Evolutionary conservation across 257 asterid genomes (phyloP).

Genomic region (Solanum sitiens): DNA sequence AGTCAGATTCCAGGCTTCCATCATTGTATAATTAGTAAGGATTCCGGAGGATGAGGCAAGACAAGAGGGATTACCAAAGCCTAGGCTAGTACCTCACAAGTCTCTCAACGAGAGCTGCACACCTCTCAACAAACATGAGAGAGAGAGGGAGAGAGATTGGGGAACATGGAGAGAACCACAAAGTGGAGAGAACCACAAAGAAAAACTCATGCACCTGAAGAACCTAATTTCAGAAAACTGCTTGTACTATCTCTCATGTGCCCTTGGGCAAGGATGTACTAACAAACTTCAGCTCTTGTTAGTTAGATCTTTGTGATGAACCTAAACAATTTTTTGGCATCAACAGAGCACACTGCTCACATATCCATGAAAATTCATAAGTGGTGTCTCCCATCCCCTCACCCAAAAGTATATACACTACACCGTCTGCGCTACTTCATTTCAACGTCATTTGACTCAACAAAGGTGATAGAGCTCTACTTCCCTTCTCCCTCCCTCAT

Average conservation of each 20-base stretch:
- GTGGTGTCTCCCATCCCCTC: neutral
- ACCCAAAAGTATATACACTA: neutral
- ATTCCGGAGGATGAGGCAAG: neutral
- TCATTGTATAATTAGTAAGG: neutral
- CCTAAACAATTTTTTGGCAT: neutral
- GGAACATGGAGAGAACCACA: neutral
- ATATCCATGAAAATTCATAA: neutral
- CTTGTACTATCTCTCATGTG: neutral
- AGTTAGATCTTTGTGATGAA: neutral
- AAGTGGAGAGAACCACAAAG: neutral
- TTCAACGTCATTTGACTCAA: neutral
- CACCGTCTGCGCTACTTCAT: neutral
- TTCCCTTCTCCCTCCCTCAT: neutral
- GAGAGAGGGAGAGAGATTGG: neutral
- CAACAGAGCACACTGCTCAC: neutral
- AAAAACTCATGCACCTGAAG: neutral
- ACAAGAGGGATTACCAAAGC: neutral
- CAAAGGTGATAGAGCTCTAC: neutral
- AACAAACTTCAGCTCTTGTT: neutral
- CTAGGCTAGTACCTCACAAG: neutral
- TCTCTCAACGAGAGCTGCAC: neutral
- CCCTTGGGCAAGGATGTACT: neutral
- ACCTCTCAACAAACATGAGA: neutral
- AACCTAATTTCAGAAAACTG: neutral
- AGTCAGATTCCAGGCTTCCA: neutral